Evolutionary conservation across 306 rosid species (phyloP).

Genomic region (Rosa chinensis): DNA sequence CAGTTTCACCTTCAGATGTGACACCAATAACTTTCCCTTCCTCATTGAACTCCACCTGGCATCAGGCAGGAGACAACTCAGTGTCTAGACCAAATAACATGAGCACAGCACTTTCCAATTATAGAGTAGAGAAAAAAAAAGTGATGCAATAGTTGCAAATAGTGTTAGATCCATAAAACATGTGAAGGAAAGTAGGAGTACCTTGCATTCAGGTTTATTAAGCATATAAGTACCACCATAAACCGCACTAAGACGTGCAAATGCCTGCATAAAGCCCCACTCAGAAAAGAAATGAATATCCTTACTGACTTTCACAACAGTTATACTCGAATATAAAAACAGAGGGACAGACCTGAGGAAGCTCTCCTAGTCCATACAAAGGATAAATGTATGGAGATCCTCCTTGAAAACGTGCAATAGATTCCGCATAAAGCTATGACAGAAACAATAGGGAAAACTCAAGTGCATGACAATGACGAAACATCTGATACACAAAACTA

Average conservation of each 20-base stretch:
- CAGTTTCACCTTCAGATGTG: conserved; percentile 99
- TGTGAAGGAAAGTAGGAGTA: conserved; percentile 21
- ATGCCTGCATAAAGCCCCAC: conserved; percentile 52
- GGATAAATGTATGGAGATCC: conserved; percentile 99
- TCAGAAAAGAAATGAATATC: background rate
- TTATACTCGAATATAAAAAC: background rate
- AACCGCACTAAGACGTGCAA: conserved; percentile 98
- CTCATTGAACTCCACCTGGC: conserved; percentile 85
- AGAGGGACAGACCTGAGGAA: conserved; percentile 72
- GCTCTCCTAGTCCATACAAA: conserved; percentile 97
- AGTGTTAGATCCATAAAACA: conserved; percentile 5
- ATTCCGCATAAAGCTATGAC: conserved; percentile 82
- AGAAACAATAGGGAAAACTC: conserved; percentile 14
- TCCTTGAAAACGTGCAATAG: conserved; percentile 96
- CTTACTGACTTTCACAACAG: background rate
- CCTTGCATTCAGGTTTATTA: conserved; percentile 98
- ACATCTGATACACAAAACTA: conserved; percentile 16
- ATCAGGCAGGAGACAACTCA: conserved; percentile 32
- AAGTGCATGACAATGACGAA: conserved; percentile 22
- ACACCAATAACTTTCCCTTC: conserved; percentile 87
- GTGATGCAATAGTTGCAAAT: background rate
- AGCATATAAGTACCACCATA: conserved; percentile 98
- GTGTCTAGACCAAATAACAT: background rate
- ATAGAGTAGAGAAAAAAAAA: conserved; percentile 10
- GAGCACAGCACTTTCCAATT: background rate